Evolutionary conservation across 2,329 filamentous ascomycete genomes (phyloP), one percentile per base, ranked within the genome.

Genomic region (Colletotrichum chrysophilum): DNA sequence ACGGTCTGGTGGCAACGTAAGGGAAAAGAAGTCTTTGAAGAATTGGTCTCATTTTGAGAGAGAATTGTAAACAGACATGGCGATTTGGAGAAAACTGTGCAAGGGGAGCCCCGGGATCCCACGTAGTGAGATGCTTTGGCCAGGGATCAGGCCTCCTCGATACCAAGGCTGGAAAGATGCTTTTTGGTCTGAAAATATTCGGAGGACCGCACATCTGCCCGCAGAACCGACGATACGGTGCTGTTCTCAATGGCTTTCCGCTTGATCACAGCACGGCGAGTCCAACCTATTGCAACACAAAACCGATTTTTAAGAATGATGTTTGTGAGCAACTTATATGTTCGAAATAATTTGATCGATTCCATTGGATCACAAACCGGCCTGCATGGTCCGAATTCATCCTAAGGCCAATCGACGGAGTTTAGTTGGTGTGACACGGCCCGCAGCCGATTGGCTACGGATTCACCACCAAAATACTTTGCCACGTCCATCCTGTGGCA

Each of bases 301-400:
- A 48, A 16, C 34, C 5, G 43, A 48, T 13, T 12, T 13, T n/a
- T 48, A 7, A 4, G n/a, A 21, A 21, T 13, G n/a, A 13, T 7
- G 10, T 13, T 48, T 6, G 9, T 21, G 18, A 48, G 43, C 10
- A 21, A n/a, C 6, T 9, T 3, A 21, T 21, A 12, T n/a, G 5
- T 1, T 7, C 18, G 5, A n/a, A 48, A 48, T 21, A 2, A 48
- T 21, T 48, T 21, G 18, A 48, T 13, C 10, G 14, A 48, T 48
- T 13, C 10, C n/a, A 21, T 21, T 12, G n/a, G 1, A 21, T 13
- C n/a, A 2, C 13, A 21, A 2, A 0, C 7, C 43, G 9, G 43
- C 1, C 9, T 48, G 43, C 5, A 12, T 48, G n/a, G 5, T 12
- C 43, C 3, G n/a, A 21, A 21, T 21, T 43, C 6, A 21, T 48